Base-by-base conservation (phyloP, 1,284 basidiomycete genomes). In the Porogramme epimiltina region DNA sequence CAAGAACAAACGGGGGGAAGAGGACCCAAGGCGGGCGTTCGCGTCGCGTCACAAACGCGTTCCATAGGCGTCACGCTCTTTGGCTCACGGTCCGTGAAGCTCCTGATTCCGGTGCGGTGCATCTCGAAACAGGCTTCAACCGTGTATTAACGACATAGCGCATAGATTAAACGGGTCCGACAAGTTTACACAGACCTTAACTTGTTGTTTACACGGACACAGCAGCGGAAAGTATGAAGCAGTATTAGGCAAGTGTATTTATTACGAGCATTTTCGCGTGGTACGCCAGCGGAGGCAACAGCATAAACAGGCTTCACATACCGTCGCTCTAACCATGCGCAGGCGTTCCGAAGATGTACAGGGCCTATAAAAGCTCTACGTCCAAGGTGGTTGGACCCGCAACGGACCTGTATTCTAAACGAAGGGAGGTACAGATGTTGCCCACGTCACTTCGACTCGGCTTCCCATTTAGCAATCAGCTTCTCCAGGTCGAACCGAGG, bases 401-500 rank as follows among this genome's bases (percentile, higher is more conserved):
- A 47, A 49, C 46, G 51, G 49, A 44, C 44, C 57, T 54, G 53
- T 47, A 55, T 54, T 60, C 53, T 58, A 60, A 47, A 42, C 48
- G 51, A 20, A 42, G 31, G 49, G 51, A 45, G 47, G 42, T 49
- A 54, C 48, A 51, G 43, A 39, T 48, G 39, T 31, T 55, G 43
- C 53, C 54, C 55, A 55, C 44, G 48, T 69, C 70, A 78, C 73
- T 73, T 72, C 64, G 74, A 72, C 43, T 84, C 81, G 64, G 78
- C 80, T 70, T 91, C 89, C 80, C 84, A 88, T 68, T 84, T 83
- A 45, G 76, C 77, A 69, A 98, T 70, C 60, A 98, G 77, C 75
- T 94, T 94, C 80, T 98, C 96, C 68, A 98, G 80, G 80, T 99
- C 95, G 75, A 99, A 99, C 61, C 84, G 87, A 57, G 95, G 93